A percentile compares a stretch with the other conserved stretches of the same genome.
Evolutionary conservation across 192 early-diverging fungal species (phyloP).

Genomic region (Diversispora eburnea): DNA sequence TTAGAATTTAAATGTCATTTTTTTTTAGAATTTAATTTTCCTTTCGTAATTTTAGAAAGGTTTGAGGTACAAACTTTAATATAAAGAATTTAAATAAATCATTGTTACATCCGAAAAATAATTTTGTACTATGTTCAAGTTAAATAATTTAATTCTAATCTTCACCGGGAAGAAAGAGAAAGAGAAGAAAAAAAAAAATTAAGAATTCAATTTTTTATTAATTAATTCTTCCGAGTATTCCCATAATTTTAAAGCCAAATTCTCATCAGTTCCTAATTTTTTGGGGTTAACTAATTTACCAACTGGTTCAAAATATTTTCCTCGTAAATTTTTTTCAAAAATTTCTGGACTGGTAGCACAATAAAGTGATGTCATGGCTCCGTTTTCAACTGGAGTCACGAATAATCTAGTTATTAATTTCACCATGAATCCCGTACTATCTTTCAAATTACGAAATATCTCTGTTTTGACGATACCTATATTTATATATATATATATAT

Average conservation of each 20-base stretch:
- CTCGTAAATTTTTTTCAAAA: constrained; percentile 40
- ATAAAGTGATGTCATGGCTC: constrained; percentile 48
- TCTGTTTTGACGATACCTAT: neutral
- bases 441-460: neutral
- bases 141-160: no score
- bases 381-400: constrained; percentile 32
- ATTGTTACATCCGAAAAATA: no score
- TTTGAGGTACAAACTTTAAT: no score
- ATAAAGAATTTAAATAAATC: no score
- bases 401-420: constrained; percentile 22
- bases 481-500: no score
- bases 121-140: no score
- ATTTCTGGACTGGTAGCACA: constrained; percentile 50
- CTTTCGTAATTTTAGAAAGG: no score
- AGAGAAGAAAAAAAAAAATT: no score
- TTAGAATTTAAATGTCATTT: no score
- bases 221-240: constrained; percentile 22
- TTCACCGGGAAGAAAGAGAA: no score
- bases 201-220: constrained; percentile 9
- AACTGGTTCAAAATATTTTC: constrained; percentile 38
- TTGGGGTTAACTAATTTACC: constrained; percentile 28
- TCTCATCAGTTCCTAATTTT: constrained; percentile 29
- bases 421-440: neutral
- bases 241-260: constrained; percentile 35
- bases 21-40: no score